phyloP scores from a whole-genome alignment of 768 basidiomycete species.

The Gyrodon lividus region DNA sequence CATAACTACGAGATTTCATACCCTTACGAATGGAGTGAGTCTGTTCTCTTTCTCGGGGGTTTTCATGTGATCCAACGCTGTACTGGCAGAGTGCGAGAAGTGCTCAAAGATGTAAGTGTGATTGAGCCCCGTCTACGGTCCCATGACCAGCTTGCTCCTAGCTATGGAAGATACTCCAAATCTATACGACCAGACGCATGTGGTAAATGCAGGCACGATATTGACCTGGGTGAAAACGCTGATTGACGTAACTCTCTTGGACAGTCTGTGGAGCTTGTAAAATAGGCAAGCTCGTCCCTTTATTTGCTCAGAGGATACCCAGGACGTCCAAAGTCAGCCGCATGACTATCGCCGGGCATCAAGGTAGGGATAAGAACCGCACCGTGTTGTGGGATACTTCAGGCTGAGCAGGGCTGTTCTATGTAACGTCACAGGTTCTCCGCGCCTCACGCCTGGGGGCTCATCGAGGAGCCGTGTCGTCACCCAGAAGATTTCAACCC shows the following conservation, averaged over 20 bases:
- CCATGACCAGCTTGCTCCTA: slow-evolving; percentile 25
- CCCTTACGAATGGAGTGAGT: slow-evolving; percentile 72
- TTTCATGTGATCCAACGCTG: slow-evolving; percentile 5
- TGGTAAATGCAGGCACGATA: slow-evolving; percentile 40
- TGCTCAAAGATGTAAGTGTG: slow-evolving; percentile 59
- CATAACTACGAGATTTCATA: slow-evolving; percentile 77
- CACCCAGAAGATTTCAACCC: neutral
- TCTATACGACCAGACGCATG: slow-evolving; percentile 67
- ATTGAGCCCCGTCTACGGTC: neutral
- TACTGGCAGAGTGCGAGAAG: slow-evolving; percentile 52
- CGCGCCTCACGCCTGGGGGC: neutral
- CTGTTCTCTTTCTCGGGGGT: neutral
- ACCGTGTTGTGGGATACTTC: neutral
- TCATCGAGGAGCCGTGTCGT: neutral
- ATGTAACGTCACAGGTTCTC: slow-evolving; percentile 16
- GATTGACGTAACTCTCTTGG: neutral
- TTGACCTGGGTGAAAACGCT: neutral
- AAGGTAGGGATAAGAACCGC: slow-evolving; percentile 35
- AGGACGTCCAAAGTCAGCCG: slow-evolving; percentile 40
- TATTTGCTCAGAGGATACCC: slow-evolving; percentile 45
- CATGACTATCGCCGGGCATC: slow-evolving; percentile 43
- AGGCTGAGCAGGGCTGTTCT: neutral
- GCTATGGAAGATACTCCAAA: slow-evolving; percentile 74
- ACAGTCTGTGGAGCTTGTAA: slow-evolving; percentile 69
- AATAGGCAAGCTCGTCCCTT: slow-evolving; percentile 54